Conservation (phyloP, 2,329 filamentous ascomycete genomes). For the Exophiala sideris region DNA sequence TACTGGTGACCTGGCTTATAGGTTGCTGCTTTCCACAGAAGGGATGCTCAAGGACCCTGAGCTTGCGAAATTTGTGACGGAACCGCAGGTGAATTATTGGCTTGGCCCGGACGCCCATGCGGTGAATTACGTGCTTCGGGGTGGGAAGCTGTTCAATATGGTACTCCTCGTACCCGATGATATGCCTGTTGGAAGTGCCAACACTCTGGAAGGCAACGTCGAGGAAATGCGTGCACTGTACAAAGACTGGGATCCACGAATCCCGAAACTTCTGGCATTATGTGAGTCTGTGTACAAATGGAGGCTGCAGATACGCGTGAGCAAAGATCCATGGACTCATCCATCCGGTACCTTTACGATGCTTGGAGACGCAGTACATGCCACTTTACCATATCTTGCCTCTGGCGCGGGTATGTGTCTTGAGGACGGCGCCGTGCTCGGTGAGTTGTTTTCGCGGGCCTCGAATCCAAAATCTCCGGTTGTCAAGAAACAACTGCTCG, state of each 20-base stretch:
- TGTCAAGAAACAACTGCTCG: conserved; percentile 23
- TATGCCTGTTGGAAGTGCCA: conserved; percentile 29
- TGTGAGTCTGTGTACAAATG: conserved; percentile 27
- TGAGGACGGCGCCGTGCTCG: conserved; percentile 34
- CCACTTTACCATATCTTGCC: conserved; percentile 40
- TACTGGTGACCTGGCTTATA: conserved; percentile 57
- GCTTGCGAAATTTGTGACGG: conserved; percentile 43
- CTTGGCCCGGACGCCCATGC: conserved; percentile 53
- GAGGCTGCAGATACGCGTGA: conserved; percentile 40
- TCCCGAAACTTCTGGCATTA: conserved; percentile 29
- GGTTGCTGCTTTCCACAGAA: conserved; percentile 48
- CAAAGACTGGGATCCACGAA: conserved; percentile 33
- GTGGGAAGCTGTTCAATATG: conserved; percentile 46
- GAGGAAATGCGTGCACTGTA: conserved; percentile 33
- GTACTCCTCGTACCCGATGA: conserved; percentile 49
- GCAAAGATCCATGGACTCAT: conserved; percentile 21
- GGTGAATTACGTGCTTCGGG: conserved; percentile 47
- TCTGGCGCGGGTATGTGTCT: conserved; percentile 34
- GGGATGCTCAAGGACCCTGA: conserved; percentile 50
- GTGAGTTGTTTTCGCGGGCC: conserved; percentile 32
- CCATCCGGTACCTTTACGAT: conserved; percentile 31
- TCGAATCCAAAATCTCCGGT: conserved; percentile 28
- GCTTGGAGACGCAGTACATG: conserved; percentile 44
- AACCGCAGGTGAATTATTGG: conserved; percentile 55
- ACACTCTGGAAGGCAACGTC: conserved; percentile 11